Evolutionary conservation across 352 stramenopile species (phyloP), one percentile per base, ranked within the genome.

Genomic region (Globisporangium yorkense): DNA sequence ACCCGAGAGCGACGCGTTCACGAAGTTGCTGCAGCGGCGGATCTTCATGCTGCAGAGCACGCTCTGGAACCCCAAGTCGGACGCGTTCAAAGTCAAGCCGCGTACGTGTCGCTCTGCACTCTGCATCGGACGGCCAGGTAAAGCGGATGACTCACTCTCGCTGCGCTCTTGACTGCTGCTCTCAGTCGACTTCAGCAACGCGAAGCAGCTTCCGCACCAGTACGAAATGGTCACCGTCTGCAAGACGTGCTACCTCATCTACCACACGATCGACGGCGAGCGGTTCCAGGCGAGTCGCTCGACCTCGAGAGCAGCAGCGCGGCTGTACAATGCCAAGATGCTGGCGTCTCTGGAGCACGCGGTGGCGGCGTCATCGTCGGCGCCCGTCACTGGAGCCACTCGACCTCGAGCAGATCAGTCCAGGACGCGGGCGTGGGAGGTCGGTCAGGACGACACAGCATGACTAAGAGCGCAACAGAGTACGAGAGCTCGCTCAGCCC

Each of bases 1-100:
- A 21, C 37, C 51, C 3, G 27, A 55, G 10, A 43, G 66, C 46
- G 67, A 77, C 12, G 58, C 56, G 35, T 71, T 74, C 54, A 66
- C 70, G 27, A 78, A 74, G 24, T 61, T 89, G 33, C 71, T 89
- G 16, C 74, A 89, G 55, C 65, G 75, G 35, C 68, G 79, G 35
- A 78, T 86, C 50, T 86, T 84, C 63, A 86, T 86, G 73, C 74
- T 89, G 52, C 73, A 77, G 35, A 84, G 78, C 52, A 87, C 79
- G 40, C 50, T 87, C 48, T 89, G 79, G 79, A 87, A 88, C 43
- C 78, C 78, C 18, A 68, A 85, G 21, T 87, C 76, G 12, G 70
- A 85, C 40, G 64, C 70, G 4, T 88, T 87, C 49, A 65, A 79
- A 49, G 64, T 74, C 48, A 83, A 83, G 58, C 57, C 67, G 5